A percentile compares a stretch with the other conserved stretches of the same genome.
Conservation (phyloP, 805 yeast genomes). For the Candida insectalens region DNA sequence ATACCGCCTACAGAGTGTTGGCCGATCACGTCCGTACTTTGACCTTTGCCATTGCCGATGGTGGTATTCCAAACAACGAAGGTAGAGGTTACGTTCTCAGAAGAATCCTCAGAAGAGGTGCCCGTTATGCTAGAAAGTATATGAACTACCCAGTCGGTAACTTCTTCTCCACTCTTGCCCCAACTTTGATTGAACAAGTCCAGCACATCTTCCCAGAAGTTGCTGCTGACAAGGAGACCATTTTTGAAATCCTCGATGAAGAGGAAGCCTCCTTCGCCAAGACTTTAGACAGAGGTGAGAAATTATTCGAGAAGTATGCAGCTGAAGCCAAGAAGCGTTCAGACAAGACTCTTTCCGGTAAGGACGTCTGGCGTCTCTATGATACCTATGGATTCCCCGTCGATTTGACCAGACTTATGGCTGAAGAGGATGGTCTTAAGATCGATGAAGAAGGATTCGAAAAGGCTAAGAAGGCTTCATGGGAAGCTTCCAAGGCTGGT, state of each 20-base stretch:
- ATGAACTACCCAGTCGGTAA: conserved; percentile 92
- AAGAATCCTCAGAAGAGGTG: conserved; percentile 95
- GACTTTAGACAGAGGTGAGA: conserved; percentile 97
- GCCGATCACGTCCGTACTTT: conserved; percentile 98
- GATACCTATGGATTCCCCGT: conserved; percentile 99
- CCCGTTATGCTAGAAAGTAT: conserved; percentile 93
- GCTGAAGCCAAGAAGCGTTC: conserved; percentile 67
- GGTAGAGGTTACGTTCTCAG: conserved; percentile 98
- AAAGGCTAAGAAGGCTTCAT: conserved; percentile 77
- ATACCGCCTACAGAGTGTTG: conserved; percentile 94
- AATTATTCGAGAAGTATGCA: conserved; percentile 89
- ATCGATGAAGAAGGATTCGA: conserved; percentile 92
- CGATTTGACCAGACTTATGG: conserved; percentile 95
- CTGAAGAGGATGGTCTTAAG: conserved; percentile 90
- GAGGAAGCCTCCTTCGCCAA: conserved; percentile 93
- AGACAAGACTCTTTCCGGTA: conserved; percentile 74
- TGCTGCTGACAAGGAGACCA: conserved; percentile 54
- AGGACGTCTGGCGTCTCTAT: conserved; percentile 95
- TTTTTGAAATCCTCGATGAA: conserved; percentile 87
- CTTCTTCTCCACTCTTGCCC: conserved; percentile 87
- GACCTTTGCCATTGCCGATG: conserved; percentile 93
- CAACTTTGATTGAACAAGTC: conserved; percentile 85
- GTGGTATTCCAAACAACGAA: conserved; percentile 98
- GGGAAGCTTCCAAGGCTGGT: conserved; percentile 91
- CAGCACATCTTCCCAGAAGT: conserved; percentile 88